Conservation (phyloP, 116 monocot genomes). For the Zostera marina region DNA sequence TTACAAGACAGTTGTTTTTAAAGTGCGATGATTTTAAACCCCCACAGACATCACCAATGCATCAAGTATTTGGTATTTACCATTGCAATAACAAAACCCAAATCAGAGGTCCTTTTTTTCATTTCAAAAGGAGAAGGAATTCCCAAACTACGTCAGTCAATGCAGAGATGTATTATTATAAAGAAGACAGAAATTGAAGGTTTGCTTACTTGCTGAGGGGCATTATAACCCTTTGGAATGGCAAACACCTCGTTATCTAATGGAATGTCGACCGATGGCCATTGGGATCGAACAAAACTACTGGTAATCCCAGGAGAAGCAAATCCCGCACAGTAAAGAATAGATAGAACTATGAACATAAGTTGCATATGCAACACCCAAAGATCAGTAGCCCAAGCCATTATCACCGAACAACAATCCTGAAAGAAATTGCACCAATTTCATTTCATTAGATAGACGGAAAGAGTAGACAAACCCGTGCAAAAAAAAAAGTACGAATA, state of each 20-base stretch:
- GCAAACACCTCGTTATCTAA: constrained; percentile 59
- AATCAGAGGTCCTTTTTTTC: not conserved
- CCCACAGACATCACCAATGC: too few relatives aligned
- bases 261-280: constrained; percentile 70
- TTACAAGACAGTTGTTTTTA: too few relatives aligned
- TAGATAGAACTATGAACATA: not conserved
- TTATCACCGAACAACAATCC: not conserved
- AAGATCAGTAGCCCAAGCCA: not conserved
- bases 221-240: constrained; percentile 65
- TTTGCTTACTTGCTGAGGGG: constrained; percentile 11
- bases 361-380: not conserved
- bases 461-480: too few relatives aligned
- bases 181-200: not conserved
- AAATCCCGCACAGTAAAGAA: not conserved
- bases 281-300: constrained; percentile 43
- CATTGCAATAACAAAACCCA: not conserved
- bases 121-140: not conserved
- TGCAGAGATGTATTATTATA: not conserved
- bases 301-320: constrained; percentile 6
- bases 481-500: too few relatives aligned
- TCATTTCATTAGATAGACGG: too few relatives aligned
- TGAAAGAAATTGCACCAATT: not conserved
- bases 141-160: not conserved
- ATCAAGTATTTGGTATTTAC: too few relatives aligned
- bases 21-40: too few relatives aligned